Evolutionary conservation across 2,329 filamentous ascomycete species (phyloP).

Genomic region (Cytospora schulzeri): DNA sequence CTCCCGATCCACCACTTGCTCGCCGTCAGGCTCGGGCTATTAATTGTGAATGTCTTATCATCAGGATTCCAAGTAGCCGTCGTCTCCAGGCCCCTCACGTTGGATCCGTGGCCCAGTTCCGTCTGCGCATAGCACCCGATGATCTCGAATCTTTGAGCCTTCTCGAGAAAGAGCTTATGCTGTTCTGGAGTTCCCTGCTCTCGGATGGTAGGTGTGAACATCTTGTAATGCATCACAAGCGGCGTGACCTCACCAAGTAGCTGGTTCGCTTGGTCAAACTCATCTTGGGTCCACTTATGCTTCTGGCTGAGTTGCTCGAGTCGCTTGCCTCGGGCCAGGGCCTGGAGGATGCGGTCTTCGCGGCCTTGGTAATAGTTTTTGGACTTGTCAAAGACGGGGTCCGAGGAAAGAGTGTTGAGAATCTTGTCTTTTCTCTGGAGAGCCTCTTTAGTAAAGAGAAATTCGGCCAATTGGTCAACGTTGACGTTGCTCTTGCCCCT

Average conservation of each 20-base stretch:
- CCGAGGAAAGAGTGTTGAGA: constrained; percentile 64
- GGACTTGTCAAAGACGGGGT: constrained; percentile 76
- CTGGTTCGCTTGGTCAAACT: constrained; percentile 65
- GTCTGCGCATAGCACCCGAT: constrained; percentile 83
- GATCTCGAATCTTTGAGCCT: constrained; percentile 68
- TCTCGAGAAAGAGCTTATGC: constrained; percentile 71
- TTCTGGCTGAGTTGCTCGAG: constrained; percentile 66
- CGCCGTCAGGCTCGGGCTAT: constrained; percentile 73
- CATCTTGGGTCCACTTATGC: constrained; percentile 68
- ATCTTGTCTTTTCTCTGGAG: constrained; percentile 63
- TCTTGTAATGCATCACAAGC: constrained; percentile 68
- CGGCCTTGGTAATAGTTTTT: constrained; percentile 76
- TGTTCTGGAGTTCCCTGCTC: constrained; percentile 75
- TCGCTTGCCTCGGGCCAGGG: constrained; percentile 71
- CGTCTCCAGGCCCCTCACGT: constrained; percentile 73
- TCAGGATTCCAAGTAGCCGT: constrained; percentile 73
- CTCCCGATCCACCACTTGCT: constrained; percentile 88
- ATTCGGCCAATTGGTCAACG: constrained; percentile 66
- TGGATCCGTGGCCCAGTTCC: constrained; percentile 77
- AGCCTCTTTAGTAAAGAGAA: constrained; percentile 68
- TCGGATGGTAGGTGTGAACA: constrained; percentile 59
- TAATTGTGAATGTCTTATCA: constrained; percentile 74
- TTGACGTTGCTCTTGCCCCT: constrained; percentile 67
- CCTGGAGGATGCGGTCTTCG: constrained; percentile 67
- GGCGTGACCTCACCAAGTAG: constrained; percentile 74